Evolutionary conservation across 495 filamentous ascomycete species (phyloP).

Genomic region (Filosporella fistucella): DNA sequence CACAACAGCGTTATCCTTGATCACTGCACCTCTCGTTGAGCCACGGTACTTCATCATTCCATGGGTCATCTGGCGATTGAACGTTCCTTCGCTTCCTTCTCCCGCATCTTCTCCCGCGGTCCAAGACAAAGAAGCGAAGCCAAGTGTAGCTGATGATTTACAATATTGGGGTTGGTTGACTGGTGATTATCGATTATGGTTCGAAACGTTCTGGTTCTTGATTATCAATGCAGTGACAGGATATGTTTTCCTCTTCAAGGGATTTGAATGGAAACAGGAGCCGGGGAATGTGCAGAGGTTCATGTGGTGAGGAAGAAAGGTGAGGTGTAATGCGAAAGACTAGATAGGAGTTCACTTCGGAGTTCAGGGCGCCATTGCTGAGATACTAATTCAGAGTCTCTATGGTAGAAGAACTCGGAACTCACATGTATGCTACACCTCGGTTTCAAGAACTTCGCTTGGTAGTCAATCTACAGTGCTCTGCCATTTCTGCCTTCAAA

Average conservation of each 20-base stretch:
- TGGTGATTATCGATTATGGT: constrained; percentile 42
- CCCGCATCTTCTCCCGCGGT: neutral
- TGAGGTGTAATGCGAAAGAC: neutral
- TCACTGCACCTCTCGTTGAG: constrained; percentile 89
- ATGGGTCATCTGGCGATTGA: constrained; percentile 89
- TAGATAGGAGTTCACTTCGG: too few species aligned
- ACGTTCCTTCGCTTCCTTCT: constrained; percentile 48
- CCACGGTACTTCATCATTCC: constrained; percentile 92
- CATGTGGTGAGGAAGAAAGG: constrained; percentile 64
- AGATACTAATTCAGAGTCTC: too few species aligned
- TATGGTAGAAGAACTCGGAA: too few species aligned
- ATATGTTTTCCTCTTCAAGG: constrained; percentile 74
- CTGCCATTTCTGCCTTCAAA: too few species aligned
- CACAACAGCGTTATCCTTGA: constrained; percentile 67
- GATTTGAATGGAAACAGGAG: constrained; percentile 80
- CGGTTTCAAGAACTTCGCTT: too few species aligned
- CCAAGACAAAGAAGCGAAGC: neutral
- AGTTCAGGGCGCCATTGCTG: too few species aligned
- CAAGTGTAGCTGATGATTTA: neutral
- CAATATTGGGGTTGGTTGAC: constrained; percentile 13
- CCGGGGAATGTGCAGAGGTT: constrained; percentile 80
- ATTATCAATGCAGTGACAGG: constrained; percentile 67
- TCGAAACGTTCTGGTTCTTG: constrained; percentile 80
- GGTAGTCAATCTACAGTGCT: too few species aligned
- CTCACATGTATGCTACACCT: too few species aligned